Evolutionary conservation across 1,284 basidiomycete genomes (phyloP).

Genomic region (Trametes versicolor): DNA sequence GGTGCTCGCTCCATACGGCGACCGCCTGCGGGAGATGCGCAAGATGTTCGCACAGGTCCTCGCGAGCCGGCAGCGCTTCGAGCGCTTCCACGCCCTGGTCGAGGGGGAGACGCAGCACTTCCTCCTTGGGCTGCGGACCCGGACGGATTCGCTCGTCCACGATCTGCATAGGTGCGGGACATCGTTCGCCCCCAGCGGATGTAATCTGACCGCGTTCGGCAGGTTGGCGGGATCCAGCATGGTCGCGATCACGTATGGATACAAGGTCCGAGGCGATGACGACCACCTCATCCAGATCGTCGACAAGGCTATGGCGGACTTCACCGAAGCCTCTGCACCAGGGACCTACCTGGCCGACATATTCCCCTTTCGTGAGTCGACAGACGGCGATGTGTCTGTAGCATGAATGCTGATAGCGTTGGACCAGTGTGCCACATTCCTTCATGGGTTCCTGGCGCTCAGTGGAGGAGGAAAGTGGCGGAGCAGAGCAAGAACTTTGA

Average conservation of each 20-base stretch:
- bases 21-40: slow-evolving; percentile 69
- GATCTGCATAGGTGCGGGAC: slow-evolving; percentile 41
- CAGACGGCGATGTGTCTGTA: too few relatives aligned
- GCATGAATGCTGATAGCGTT: not conserved
- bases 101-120: slow-evolving; percentile 40
- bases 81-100: slow-evolving; percentile 37
- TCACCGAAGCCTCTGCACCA: slow-evolving; percentile 40
- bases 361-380: slow-evolving; percentile 41
- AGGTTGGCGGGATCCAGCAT: slow-evolving; percentile 47
- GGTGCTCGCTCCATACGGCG: slow-evolving; percentile 67
- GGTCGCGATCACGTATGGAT: slow-evolving; percentile 48
- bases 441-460: slow-evolving; percentile 43
- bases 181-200: not conserved
- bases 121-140: slow-evolving; percentile 33
- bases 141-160: slow-evolving; percentile 34
- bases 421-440: slow-evolving; percentile 37
- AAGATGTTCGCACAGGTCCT: slow-evolving; percentile 46
- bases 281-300: slow-evolving; percentile 46
- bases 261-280: slow-evolving; percentile 42
- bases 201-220: slow-evolving; percentile 18
- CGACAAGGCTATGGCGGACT: slow-evolving; percentile 43
- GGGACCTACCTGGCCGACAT: slow-evolving; percentile 45
- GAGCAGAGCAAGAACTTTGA: slow-evolving; percentile 34
- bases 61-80: slow-evolving; percentile 40
- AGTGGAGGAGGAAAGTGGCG: slow-evolving; percentile 36